phyloP scores from a whole-genome alignment of 441 rosid species.

The Adansonia rubrostipa region DNA sequence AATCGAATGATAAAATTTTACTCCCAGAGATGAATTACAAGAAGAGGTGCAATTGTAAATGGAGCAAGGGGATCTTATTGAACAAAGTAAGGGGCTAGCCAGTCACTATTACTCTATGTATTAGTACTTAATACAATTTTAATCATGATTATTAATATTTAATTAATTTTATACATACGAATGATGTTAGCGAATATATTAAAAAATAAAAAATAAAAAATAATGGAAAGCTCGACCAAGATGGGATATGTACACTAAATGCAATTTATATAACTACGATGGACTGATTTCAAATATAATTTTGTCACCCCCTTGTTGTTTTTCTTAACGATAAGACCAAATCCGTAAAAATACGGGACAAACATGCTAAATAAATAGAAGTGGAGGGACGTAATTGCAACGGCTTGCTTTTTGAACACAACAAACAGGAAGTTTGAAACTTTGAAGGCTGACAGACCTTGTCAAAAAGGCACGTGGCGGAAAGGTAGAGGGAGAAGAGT shows the following conservation, averaged over 20 bases:
- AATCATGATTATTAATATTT: no score
- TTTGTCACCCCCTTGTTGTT: neutral
- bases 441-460: neutral
- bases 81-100: neutral
- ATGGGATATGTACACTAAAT: neutral
- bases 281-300: neutral
- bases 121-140: no score
- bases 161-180: no score
- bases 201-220: no score
- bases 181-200: no score
- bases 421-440: neutral
- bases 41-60: no score
- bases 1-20: no score
- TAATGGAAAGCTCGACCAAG: neutral
- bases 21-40: no score
- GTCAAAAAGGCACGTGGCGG: neutral
- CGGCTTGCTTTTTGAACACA: neutral
- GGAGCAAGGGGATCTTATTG: neutral
- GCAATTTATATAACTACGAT: neutral
- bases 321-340: no score
- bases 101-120: no score
- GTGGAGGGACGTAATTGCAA: neutral
- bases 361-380: neutral
- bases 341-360: neutral
- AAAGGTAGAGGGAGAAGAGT: neutral